Base-by-base conservation (phyloP, 257 asterid genomes). In the Gentiana dahurica region DNA sequence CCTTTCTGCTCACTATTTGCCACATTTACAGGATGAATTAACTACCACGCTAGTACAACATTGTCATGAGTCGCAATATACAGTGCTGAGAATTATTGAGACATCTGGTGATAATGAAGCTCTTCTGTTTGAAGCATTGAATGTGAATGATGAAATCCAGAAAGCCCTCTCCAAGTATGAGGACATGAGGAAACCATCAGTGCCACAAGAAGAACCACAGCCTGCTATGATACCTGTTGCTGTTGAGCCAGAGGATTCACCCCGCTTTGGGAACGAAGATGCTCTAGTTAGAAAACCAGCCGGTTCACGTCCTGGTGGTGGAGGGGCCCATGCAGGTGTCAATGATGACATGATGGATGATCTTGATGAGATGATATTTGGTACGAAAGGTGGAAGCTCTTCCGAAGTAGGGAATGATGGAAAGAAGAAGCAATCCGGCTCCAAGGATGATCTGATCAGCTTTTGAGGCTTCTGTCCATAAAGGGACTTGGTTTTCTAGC, bases 291-390 rank as follows among this genome's bases (percentile, higher is more conserved):
- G 95, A 68, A 88, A 81, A 68, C 71, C 95, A 49, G 45, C 75
- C 1, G 71, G 74, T 57, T 65, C 65, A 49, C 79, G 75, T 15
- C 10, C 68, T 10, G 80, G 75, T 58, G 24, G 24, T 24, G 24
- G 24, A 24, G 75, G 78, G 3, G 9, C 36, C 48, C 86, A 60
- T 0, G 81, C 73, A 60, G 89, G 75, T 36, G 66, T 66, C 73
- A 84, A 87, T 5, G 95, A 83, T 12, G 95, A 87, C 12, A 78
- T 85, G 97, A 75, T 87, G 94, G 87, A 88, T 70, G 99, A 88
- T 75, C 93, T 92, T 6, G 99, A 92, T 54, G 97, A 92, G 84
- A 88, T 92, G 99, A 88, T 92, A 36, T 92, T 92, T 43, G 99
- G 99, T 44, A 83, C 70, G 91, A 83, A 80, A 72, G 65, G 77